A percentile compares a stretch with the other conserved stretches of the same genome.
Evolutionary conservation across 148 eudicot species (phyloP).

Genomic region (Cornus controversa): DNA sequence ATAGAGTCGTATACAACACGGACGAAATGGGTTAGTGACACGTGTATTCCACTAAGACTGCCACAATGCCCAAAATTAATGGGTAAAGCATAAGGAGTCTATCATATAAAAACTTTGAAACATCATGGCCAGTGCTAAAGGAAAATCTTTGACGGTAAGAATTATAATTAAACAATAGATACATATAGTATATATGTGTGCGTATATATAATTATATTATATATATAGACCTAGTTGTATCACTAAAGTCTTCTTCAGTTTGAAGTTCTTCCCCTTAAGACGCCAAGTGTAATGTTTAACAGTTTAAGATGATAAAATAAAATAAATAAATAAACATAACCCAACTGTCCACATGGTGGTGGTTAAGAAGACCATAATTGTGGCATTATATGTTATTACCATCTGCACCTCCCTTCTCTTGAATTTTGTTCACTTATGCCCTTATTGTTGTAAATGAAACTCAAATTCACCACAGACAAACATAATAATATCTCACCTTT

Average conservation of each 20-base stretch:
- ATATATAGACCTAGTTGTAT: too few relatives aligned
- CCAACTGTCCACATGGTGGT: constrained; percentile 9
- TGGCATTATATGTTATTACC: background rate
- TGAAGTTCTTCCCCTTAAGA: background rate
- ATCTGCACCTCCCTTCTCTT: background rate
- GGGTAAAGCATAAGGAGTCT: too few relatives aligned
- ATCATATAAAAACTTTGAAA: too few relatives aligned
- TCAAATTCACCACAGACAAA: background rate
- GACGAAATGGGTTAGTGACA: background rate
- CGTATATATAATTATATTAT: too few relatives aligned
- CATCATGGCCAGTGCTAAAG: too few relatives aligned
- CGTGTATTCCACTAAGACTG: too few relatives aligned
- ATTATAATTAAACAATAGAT: too few relatives aligned
- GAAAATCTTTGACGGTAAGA: too few relatives aligned
- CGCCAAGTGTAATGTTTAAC: background rate
- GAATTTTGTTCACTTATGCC: background rate
- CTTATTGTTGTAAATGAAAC: background rate
- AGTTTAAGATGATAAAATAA: background rate
- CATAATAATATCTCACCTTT: background rate
- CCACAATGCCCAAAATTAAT: too few relatives aligned
- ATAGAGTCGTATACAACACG: too few relatives aligned
- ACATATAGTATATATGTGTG: too few relatives aligned
- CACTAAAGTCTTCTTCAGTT: too few relatives aligned
- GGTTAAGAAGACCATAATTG: background rate
- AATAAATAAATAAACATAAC: background rate